phyloP scores from a whole-genome alignment of 148 eudicot genomes.

The Chenopodium suecicum region DNA sequence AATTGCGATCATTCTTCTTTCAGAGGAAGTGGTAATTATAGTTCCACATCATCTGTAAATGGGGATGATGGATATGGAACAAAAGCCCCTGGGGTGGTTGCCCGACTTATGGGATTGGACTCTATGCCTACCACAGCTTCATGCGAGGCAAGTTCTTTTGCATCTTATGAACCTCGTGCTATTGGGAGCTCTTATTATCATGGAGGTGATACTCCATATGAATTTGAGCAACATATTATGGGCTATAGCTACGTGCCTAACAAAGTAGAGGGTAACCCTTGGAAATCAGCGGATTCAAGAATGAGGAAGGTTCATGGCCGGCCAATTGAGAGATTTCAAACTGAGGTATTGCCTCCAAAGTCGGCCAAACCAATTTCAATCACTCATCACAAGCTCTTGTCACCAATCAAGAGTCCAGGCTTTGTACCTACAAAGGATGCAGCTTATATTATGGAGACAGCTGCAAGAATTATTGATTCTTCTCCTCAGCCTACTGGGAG shows the following conservation, averaged over 20 bases:
- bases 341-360: constrained; percentile 81
- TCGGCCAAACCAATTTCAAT: constrained; percentile 80
- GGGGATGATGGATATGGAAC: constrained; percentile 57
- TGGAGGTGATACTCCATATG: constrained; percentile 36
- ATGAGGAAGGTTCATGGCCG: constrained; percentile 45
- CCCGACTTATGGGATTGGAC: constrained; percentile 97
- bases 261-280: constrained; percentile 43
- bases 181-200: constrained; percentile 45
- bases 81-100: constrained; percentile 90
- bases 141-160: constrained; percentile 49
- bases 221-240: constrained; percentile 41
- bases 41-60: constrained; percentile 41
- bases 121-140: constrained; percentile 64
- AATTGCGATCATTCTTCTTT: constrained; percentile 39
- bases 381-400: constrained; percentile 69
- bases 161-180: constrained; percentile 49
- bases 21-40: constrained; percentile 43
- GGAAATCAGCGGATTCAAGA: constrained; percentile 50
- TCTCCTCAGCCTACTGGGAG: constrained; percentile 49
- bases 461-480: constrained; percentile 75
- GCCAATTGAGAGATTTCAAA: constrained; percentile 83
- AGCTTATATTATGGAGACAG: constrained; percentile 76
- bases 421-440: constrained; percentile 73
- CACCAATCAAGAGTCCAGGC: constrained; percentile 91
- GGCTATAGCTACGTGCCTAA: constrained; percentile 43